Base-by-base conservation (phyloP, 208 protist genomes). In the Trypanosoma boissoni region DNA sequence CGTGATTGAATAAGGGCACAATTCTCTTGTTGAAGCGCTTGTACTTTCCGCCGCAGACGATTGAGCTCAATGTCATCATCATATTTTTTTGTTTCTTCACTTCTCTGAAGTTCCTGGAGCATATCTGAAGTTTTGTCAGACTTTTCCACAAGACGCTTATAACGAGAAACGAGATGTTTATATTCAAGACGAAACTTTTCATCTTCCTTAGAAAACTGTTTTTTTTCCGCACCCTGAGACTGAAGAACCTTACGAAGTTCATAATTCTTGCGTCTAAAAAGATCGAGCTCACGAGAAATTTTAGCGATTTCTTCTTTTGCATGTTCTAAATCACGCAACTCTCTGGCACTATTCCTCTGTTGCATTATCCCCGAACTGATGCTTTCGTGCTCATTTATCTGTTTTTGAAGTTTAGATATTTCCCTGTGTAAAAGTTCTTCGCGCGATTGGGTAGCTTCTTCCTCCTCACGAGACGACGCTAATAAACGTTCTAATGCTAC, bases 141-240 rank as follows among this genome's bases (percentile, higher is more conserved):
- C 14, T 71, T 80, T 68, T 93, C 86, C 6, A 76, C 48, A 26
- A 90, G 68, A 20, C 74, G 59, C 23, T 72, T 83, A 56, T 90
- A 65, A 18, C 70, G 72, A 6, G 76, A 49, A 5, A 82, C 80
- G 18, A 94, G 66, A 46, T 94, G 88, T n/a, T 79, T 79, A 52
- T 90, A 90, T 52, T 94, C 88, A 0, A 90, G 68, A 28, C 79
- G 80, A 26, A 80, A 70, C 37, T 91, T 94, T 49, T 76, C 76
- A 46, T 84, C 72, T 12, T 83, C 72, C 50, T 74, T 67, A 20
- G 61, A 64, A 32, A 78, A 53, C 44, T 76, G 66, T 21, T 28
- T 56, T 34, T 60, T 73, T 20, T 89, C 79, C 6, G 77, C 63
- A n/a, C 72, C 60, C 21, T 71, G 76, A 12, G 62, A 61, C 6